These are phyloP conservation scores for Oropetium thomaeum DNA, from an alignment of 176 grass and related monocot genomes.

Conservation along the genomic window DNA sequence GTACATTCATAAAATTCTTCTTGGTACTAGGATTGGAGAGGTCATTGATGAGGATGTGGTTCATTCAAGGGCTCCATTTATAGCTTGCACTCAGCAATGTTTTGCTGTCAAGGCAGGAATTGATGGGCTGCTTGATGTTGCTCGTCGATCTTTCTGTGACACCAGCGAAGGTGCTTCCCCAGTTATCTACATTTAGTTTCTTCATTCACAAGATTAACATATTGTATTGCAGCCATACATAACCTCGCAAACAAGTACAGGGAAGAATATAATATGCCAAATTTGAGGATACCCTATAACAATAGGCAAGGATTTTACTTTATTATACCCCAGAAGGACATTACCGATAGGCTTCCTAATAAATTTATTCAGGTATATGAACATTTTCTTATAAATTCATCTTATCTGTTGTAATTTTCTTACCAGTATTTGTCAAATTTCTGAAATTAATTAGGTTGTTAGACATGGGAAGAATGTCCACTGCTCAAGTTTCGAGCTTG, in stretches of 20 bases:
- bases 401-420: constrained; percentile 31
- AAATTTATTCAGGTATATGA: constrained; percentile 83
- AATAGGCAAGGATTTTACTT: constrained; percentile 88
- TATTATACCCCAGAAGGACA: constrained; percentile 86
- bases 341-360: constrained; percentile 69
- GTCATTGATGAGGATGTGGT: constrained; percentile 88
- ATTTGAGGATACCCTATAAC: constrained; percentile 83
- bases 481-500: constrained; percentile 96
- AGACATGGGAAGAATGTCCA: constrained; percentile 93
- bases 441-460: constrained; percentile 63
- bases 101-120: constrained; percentile 90
- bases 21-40: constrained; percentile 64
- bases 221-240: constrained; percentile 66
- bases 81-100: constrained; percentile 87
- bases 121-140: constrained; percentile 91
- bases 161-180: constrained; percentile 71
- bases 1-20: too few relatives aligned
- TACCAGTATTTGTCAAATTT: constrained; percentile 25
- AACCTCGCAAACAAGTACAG: constrained; percentile 76
- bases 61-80: constrained; percentile 98
- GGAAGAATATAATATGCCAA: constrained; percentile 82
- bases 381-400: constrained; percentile 26
- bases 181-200: constrained; percentile 16
- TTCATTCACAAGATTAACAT: constrained; percentile 18
- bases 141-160: constrained; percentile 83